Base-by-base conservation (phyloP, 1,284 basidiomycete genomes). In the Ceratobasidium sp. region DNA sequence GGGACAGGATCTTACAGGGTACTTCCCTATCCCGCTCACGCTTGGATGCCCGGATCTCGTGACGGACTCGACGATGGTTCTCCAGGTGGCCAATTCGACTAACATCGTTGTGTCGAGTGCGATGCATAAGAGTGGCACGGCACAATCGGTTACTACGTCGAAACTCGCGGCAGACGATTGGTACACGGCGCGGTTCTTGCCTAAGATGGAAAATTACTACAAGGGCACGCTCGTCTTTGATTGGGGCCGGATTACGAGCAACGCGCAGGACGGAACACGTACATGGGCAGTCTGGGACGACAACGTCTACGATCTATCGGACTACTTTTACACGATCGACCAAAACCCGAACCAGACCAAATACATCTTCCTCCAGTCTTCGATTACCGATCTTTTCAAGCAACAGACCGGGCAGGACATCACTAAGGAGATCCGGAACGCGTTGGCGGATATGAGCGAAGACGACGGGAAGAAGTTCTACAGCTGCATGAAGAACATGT, bases 1-100 rank as follows among this genome's bases (percentile, higher is more conserved):
- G 7, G 97, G 98, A 0, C 88, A 90, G 81, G 98, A 99, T 81
- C 81, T 99, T 71, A 97, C 96, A 0, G 84, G 89, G 73, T 97
- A 95, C 81, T 97, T 98, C 87, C 95, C 95, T 0, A 88, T 89
- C 0, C 97, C 97, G 0, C 87, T 98, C 71, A 82, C 83, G 1
- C 82, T 93, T 9, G 96, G 90, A 0, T 99, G 97, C 81, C 84
- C 86, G 0, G 88, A 85, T 24, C 85, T 98, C 15, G 93, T 96
- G 24, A 85, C 83, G 19, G 87, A 91, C 76, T 74, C 82, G 8
- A 82, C 83, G 17, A 77, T 95, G 66, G 47, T 81, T 11, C 81
- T 97, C 41, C 85, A 85, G 9, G 80, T 83, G 63, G 87, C 91
- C 81, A 98, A 98, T 82, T 92, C 92, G 78, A 92, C 91, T 0